Percentiles rank a stretch among this genome's conserved stretches.
phyloP scores from a whole-genome alignment of 768 basidiomycete species.

The Rhodotorula toruloides region DNA sequence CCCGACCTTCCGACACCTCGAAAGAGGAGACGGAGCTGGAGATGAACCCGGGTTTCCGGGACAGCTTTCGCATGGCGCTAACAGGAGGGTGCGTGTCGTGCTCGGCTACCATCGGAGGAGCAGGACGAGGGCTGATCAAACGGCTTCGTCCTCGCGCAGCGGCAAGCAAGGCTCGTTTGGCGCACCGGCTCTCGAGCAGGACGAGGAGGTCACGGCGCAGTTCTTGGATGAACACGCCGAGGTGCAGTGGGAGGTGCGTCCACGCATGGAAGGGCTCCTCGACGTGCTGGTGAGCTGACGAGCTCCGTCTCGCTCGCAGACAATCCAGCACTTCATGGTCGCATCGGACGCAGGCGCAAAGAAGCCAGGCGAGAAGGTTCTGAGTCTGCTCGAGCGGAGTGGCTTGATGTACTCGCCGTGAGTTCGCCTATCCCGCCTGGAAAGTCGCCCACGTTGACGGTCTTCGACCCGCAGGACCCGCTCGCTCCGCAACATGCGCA shows the following conservation, averaged over 20 bases:
- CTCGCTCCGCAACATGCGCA: slow-evolving; percentile 46
- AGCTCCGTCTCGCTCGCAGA: slow-evolving; percentile 52
- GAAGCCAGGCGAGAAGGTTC: slow-evolving; percentile 73
- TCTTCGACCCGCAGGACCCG: slow-evolving; percentile 16
- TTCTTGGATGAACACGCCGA: slow-evolving; percentile 73
- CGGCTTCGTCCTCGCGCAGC: too few species aligned
- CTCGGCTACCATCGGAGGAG: not conserved
- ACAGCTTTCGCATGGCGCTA: slow-evolving; percentile 72
- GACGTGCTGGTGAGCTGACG: too few species aligned
- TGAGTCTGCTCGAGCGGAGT: slow-evolving; percentile 74
- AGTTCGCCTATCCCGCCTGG: slow-evolving; percentile 43
- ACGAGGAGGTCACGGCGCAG: slow-evolving; percentile 49
- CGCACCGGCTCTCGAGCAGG: slow-evolving; percentile 61
- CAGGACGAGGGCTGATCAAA: not conserved
- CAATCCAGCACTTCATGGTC: slow-evolving; percentile 98
- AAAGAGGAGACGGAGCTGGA: slow-evolving; percentile 12
- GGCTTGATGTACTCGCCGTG: slow-evolving; percentile 78
- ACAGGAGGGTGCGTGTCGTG: slow-evolving; percentile 68
- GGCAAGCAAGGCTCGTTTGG: slow-evolving; percentile 57
- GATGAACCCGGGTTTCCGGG: slow-evolving; percentile 70
- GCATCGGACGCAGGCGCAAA: slow-evolving; percentile 66
- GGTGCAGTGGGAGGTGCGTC: slow-evolving; percentile 81
- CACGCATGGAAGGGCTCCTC: not conserved
- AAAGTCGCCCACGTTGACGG: not conserved
- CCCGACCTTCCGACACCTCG: not conserved